Evolutionary conservation across 2,329 filamentous ascomycete genomes (phyloP), one percentile per base, ranked within the genome.

Genomic region (Trichoderma sp.): DNA sequence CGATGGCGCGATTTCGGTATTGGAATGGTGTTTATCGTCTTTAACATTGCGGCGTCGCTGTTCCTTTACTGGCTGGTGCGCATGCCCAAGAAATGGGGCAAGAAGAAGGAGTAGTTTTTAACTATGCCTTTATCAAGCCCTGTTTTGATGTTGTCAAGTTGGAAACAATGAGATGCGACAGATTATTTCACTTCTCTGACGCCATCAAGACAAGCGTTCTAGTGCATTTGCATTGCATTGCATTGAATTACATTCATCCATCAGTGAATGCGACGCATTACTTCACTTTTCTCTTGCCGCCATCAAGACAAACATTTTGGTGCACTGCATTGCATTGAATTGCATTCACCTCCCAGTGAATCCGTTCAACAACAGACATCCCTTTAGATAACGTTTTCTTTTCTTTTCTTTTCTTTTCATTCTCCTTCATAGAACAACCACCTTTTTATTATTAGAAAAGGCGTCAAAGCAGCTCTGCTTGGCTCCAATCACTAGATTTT

Each of bases 41-140:
- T 65, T 7, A 65, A 65, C 25, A 65, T 65, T 25, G 63, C 52
- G 2, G 63, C 63, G n/a, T 45, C 63, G 19, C 13, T 65, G 25
- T 65, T 65, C 52, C 15, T 65, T 3, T 65, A 65, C 39, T 65
- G 63, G 63, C 52, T 65, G n/a, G 52, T 65, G n/a, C 35, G 63
- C 13, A 65, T 65, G 63, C 63, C 63, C 2, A 65, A 65, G 63
- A 58, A 66, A 42, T 64, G 60, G 60, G 83, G 86, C 60, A 89
- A 89, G 63, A 65, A 65, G 63, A 64, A 10, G 25, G 48, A 64
- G 12, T 64, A 54, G 17, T n/a, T 25, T 7, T 19, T 5, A 22
- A 25, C 5, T 7, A 19, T 53, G n/a, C 17, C 1, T 8, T 19
- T 10, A 15, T 22, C 54, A 27, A 2, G 17, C 12, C n/a, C 15